Evolutionary conservation across 352 stramenopile genomes (phyloP).

Genomic region (Pythium pectinolyticum): DNA sequence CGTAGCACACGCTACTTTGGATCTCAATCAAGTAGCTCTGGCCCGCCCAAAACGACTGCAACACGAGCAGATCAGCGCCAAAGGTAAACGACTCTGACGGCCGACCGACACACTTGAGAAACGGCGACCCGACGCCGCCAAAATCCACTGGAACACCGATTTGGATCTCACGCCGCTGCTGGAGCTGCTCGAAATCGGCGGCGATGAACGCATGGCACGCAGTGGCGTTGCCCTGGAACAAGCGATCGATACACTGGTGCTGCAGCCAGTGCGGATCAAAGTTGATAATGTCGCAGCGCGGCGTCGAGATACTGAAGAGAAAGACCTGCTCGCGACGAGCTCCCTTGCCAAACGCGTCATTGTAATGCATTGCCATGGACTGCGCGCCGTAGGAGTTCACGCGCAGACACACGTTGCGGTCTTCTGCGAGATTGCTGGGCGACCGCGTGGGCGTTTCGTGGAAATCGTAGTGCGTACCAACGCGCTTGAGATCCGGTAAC

Average conservation of each 20-base stretch:
- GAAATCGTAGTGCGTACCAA: constrained; percentile 30
- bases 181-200: not conserved
- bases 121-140: not conserved
- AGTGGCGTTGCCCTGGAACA: not conserved
- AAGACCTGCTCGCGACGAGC: constrained; percentile 24
- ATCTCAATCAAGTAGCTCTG: constrained; percentile 31
- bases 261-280: not conserved
- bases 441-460: constrained; percentile 22
- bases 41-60: constrained; percentile 36
- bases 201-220: not conserved
- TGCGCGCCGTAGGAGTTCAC: constrained; percentile 35
- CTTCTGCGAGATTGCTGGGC: constrained; percentile 21
- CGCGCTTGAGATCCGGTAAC: constrained; percentile 32
- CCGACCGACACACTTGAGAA: constrained; percentile 15
- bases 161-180: not conserved
- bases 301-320: constrained; percentile 34
- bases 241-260: not conserved
- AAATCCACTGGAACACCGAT: not conserved
- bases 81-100: constrained; percentile 27
- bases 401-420: constrained; percentile 32
- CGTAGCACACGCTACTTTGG: constrained; percentile 36
- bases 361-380: constrained; percentile 25
- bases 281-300: constrained; percentile 10
- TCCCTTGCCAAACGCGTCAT: constrained; percentile 35
- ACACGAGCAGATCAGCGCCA: constrained; percentile 34